Percentiles rank a stretch among this genome's conserved stretches.
Conservation (phyloP, 495 filamentous ascomycete genomes). For the Hyphodiscus hymeniophilus region DNA sequence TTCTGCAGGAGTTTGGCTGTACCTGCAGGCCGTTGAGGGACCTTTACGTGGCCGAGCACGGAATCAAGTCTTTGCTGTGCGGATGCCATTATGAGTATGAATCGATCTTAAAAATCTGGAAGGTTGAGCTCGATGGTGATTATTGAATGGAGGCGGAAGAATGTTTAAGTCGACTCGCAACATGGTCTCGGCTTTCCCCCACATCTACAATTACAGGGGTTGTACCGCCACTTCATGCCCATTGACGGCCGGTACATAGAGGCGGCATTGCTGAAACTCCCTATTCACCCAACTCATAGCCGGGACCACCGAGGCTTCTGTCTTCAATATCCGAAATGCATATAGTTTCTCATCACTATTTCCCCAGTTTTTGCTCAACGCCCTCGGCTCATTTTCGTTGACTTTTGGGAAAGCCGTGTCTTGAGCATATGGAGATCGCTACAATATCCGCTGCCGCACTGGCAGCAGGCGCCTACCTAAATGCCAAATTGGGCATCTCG, state of each 20-base stretch:
- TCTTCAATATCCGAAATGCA: too few relatives aligned
- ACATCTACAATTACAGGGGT: background rate
- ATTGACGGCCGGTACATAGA: too few relatives aligned
- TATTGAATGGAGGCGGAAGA: background rate
- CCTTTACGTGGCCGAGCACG: constrained; percentile 17
- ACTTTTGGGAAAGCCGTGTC: too few relatives aligned
- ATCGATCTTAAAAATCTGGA: background rate
- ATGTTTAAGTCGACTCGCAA: too few relatives aligned
- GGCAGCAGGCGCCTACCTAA: constrained; percentile 39
- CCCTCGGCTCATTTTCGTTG: too few relatives aligned
- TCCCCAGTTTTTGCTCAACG: too few relatives aligned
- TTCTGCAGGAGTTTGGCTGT: constrained; percentile 15
- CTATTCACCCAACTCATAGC: background rate
- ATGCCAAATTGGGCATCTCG: constrained; percentile 38
- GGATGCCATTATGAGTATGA: constrained; percentile 6
- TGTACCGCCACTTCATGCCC: background rate
- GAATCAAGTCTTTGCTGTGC: constrained; percentile 9
- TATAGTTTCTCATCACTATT: too few relatives aligned
- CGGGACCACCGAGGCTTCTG: too few relatives aligned
- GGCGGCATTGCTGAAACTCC: background rate
- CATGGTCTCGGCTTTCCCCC: background rate
- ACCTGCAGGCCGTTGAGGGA: constrained; percentile 6
- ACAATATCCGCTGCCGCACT: constrained; percentile 33
- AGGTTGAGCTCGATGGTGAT: background rate
- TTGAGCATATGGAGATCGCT: constrained; percentile 3